Base-by-base conservation (phyloP, 139 green algal genomes). In the Astrephomene gubernaculifera region DNA sequence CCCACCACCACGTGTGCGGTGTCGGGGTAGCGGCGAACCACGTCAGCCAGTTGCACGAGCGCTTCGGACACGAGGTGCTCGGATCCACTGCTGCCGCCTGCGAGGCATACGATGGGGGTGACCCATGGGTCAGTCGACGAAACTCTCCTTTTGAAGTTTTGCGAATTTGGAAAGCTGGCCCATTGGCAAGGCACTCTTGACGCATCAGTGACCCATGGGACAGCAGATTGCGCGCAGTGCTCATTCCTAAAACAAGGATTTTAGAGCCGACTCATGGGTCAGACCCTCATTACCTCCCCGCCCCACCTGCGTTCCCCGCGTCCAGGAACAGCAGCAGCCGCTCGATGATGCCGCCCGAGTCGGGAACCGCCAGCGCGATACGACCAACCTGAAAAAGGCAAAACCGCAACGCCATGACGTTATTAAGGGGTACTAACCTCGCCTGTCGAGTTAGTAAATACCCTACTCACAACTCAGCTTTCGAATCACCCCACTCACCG, bases 291-390 rank as follows among this genome's bases (percentile, higher is more conserved):
- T 90, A 17, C 49, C 49, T 57, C 49, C 49, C 12, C 49, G 2
- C 7, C 53, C 53, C 53, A 7, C 27, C 53, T 61, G 4, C 53
- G 21, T 61, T 21, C 53, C 27, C 53, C 24, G 21, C 31, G 36
- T 97, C 96, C 71, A 99, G 91, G 86, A 99, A 98, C 33, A 94
- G 75, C 86, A 99, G 91, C 86, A 99, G 91, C 17, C 96, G 91
- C 87, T 99, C 97, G 36, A 98, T 88, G 64, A 99, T 95, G 80
- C 96, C 96, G 36, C 90, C 90, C 14, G 96, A 91, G 60, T 99
- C 94, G 2, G 94, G 90, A 52, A 97, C 94, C 86, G 94, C 84
- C 70, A 90, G 31, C 41, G 75, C 45, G 38, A 85, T 85, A 39
- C 67, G 75, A 31, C 54, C 67, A 33, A 80, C 65, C 45, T 72